Percentiles rank a stretch among this genome's conserved stretches.
Evolutionary conservation across 306 rosid species (phyloP).

Genomic region (Trichosanthes cucumerina): DNA sequence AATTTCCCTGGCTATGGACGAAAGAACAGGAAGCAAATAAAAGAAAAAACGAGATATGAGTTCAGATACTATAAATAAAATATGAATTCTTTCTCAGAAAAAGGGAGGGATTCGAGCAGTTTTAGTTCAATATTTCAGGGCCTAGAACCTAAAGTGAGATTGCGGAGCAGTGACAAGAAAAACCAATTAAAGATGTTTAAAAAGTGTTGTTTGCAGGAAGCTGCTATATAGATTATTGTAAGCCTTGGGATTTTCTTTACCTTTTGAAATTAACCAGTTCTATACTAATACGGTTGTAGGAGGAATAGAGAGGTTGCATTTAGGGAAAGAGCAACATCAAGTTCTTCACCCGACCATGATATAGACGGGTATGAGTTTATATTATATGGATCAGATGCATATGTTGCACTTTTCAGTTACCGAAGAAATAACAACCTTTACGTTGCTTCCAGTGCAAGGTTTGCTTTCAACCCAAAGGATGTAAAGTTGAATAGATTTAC

Average conservation of each 20-base stretch:
- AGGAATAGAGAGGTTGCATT: neutral
- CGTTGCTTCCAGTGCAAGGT: conserved; percentile 40
- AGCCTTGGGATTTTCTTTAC: neutral
- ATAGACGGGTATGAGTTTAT: neutral
- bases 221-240: neutral
- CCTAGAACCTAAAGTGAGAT: too few relatives aligned
- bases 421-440: neutral
- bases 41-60: neutral
- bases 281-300: neutral
- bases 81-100: neutral
- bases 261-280: neutral
- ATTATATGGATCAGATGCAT: neutral
- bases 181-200: neutral
- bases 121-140: neutral
- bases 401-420: neutral
- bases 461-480: conserved; percentile 82
- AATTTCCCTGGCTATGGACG: neutral
- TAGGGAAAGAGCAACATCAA: neutral
- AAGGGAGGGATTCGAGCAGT: neutral
- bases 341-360: neutral
- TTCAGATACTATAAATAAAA: neutral
- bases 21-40: neutral
- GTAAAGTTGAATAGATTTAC: conserved; percentile 30
- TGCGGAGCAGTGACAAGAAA: neutral
- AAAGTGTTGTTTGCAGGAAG: neutral